Conservation (phyloP, 129 eudicot genomes). For the Lonicera japonica region DNA sequence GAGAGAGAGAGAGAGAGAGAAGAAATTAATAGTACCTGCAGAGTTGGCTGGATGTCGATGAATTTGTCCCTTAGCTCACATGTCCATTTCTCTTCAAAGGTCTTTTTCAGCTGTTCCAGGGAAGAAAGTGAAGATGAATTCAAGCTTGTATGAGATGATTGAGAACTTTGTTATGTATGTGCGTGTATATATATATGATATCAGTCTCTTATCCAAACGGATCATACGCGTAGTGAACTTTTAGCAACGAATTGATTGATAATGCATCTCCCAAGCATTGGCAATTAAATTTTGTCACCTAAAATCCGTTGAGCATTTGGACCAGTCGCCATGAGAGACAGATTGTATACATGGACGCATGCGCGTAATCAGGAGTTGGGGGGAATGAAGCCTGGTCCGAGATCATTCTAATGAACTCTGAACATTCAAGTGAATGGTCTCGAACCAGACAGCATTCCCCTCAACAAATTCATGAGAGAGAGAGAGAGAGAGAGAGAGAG, state of each 20-base stretch:
- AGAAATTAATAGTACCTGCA: conserved; percentile 13
- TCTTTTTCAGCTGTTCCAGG: neutral
- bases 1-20: too few species aligned
- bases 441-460: conserved; percentile 79
- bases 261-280: too few species aligned
- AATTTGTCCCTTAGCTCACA: neutral
- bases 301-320: too few species aligned
- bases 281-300: too few species aligned
- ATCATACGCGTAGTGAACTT: too few species aligned
- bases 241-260: too few species aligned
- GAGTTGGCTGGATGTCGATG: conserved; percentile 11
- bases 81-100: neutral
- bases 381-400: conserved; percentile 99
- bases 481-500: conserved; percentile 8
- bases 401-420: conserved; percentile 22
- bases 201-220: too few species aligned
- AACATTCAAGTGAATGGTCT: conserved; percentile 29
- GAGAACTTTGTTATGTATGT: too few species aligned
- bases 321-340: too few species aligned
- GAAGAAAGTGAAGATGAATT: neutral
- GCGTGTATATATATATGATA: too few species aligned
- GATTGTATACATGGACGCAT: too few species aligned
- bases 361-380: conserved; percentile 24
- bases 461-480: conserved; percentile 26
- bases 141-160: neutral